Conservation (phyloP, 768 basidiomycete genomes). For the Leccinellum rugosiceps region DNA sequence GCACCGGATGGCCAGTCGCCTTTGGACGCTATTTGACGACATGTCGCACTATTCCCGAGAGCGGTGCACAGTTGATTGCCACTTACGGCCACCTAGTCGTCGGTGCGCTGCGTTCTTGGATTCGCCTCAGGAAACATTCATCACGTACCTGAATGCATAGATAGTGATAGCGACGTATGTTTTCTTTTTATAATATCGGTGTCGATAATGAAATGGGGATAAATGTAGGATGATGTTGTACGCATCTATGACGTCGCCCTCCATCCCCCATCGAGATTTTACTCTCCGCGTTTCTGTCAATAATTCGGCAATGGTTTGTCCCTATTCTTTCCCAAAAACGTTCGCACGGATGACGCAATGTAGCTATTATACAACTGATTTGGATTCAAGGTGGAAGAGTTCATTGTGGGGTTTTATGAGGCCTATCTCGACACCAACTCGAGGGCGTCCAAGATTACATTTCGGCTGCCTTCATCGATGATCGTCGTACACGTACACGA, state of each 20-base stretch:
- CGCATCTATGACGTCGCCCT: conserved; percentile 65
- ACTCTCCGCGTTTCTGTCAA: conserved; percentile 81
- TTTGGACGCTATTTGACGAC: conserved; percentile 55
- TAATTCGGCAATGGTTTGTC: conserved; percentile 70
- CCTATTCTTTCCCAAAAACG: background rate
- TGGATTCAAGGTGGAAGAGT: conserved; percentile 86
- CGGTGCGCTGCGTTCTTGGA: conserved; percentile 72
- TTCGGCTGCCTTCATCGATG: conserved; percentile 67
- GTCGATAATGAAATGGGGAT: too few relatives aligned
- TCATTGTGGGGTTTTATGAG: conserved; percentile 78
- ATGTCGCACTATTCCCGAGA: conserved; percentile 67
- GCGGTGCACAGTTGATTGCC: conserved; percentile 71
- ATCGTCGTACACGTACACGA: background rate
- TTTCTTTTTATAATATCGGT: background rate
- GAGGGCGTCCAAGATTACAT: conserved; percentile 78
- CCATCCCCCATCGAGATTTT: conserved; percentile 74
- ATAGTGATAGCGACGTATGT: conserved; percentile 75
- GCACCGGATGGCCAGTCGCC: conserved; percentile 1
- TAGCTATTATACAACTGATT: conserved; percentile 82
- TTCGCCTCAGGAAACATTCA: conserved; percentile 78
- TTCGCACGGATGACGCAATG: background rate
- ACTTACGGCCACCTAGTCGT: conserved; percentile 68
- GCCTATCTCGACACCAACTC: conserved; percentile 70
- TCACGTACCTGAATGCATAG: conserved; percentile 74
- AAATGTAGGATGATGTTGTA: conserved; percentile 66